Conservation (phyloP, 2,329 filamentous ascomycete species). For the Clarireedia monteithiana region DNA sequence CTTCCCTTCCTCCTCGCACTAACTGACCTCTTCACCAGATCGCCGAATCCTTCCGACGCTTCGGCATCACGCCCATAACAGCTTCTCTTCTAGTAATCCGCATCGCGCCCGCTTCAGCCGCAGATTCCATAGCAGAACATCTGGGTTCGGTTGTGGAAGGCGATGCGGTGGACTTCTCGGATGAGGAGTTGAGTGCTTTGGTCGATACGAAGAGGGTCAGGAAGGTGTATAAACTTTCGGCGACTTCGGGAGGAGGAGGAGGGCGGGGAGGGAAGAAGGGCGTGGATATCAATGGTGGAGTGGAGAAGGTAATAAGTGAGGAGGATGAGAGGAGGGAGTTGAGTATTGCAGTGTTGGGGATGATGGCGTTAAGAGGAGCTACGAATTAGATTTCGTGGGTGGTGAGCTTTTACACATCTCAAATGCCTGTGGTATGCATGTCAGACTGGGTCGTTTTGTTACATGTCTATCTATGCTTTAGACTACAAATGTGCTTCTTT, state of each 20-base stretch:
- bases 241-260: constrained; percentile 43
- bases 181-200: constrained; percentile 50
- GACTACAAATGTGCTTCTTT: too few relatives aligned
- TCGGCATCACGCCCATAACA: constrained; percentile 69
- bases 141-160: constrained; percentile 57
- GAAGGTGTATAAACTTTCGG: constrained; percentile 74
- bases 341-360: constrained; percentile 63
- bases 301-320: constrained; percentile 22
- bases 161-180: constrained; percentile 47
- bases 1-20: too few relatives aligned
- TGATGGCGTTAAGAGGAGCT: constrained; percentile 67
- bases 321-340: constrained; percentile 44
- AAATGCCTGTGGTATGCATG: too few relatives aligned
- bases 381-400: constrained; percentile 16
- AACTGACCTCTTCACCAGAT: constrained; percentile 50
- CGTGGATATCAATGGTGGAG: background rate
- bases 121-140: constrained; percentile 49
- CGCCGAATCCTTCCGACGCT: constrained; percentile 81
- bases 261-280: constrained; percentile 4
- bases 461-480: too few relatives aligned
- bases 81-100: constrained; percentile 70
- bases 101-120: constrained; percentile 48
- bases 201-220: constrained; percentile 63
- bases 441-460: too few relatives aligned
- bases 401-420: too few relatives aligned